Evolutionary conservation across 495 filamentous ascomycete genomes (phyloP), one percentile per base, ranked within the genome.

Genomic region (Talaromyces wortmannii): DNA sequence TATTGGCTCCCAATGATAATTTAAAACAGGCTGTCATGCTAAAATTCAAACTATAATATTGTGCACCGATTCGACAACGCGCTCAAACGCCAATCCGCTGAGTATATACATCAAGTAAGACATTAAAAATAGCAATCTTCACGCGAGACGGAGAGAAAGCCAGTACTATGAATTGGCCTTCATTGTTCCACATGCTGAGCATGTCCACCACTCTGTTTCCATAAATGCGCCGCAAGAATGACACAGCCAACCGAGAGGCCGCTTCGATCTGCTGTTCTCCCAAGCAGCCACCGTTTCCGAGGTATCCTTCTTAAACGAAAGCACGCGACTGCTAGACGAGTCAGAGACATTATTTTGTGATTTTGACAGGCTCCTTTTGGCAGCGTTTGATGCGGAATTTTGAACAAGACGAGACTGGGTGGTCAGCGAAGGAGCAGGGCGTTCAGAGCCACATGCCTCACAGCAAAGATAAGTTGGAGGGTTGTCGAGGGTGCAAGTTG

Each of bases 401-500:
- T 16, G 17, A 2, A 50, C 36, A 17, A 40, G 33, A n/a, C 36
- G 43, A 16, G 47, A 49, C 31, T 57, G 33, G 32, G 49, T 32
- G 12, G 49, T 44, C 36, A 30, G 33, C 11, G 49, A 52, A 15
- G 71, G 63, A 12, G 70, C 74, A 0, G 84, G 77, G 45, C 87
- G 78, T 63, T 89, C 85, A 1, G 75, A 70, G 6, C 78, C 83
- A 63, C 92, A 97, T 3, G 83, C 90, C 61, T 92, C 91, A 65
- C 92, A 97, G 59, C 77, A 79, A 8, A 89, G 75, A 58, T 77
- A 90, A 18, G 69, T 79, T 30, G 77, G 57, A 3, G 88, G 84
- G 61, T 97, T 97, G 49, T 84, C 80, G n/a, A 94, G 78, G 0
- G 92, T 97, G 63, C 92, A 96, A 32, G 83, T 76, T 17, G 75